Percentiles rank a stretch among this genome's conserved stretches.
Evolutionary conservation across 345 rosid genomes (phyloP).

Genomic region (Sisymbrium irio): DNA sequence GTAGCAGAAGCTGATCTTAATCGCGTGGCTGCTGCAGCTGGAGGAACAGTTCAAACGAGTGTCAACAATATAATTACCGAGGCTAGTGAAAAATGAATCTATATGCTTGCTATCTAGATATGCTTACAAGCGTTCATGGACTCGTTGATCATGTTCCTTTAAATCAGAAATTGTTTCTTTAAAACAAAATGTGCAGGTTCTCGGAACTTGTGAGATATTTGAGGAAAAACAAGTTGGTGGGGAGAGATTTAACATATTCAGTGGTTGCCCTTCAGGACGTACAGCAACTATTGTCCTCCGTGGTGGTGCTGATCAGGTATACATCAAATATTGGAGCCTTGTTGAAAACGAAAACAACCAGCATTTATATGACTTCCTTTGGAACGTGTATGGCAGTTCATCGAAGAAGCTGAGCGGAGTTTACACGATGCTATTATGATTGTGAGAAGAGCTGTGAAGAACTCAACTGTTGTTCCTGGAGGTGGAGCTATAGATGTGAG

Average conservation of each 20-base stretch:
- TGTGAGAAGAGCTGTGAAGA: constrained; percentile 93
- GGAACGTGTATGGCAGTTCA: constrained; percentile 56
- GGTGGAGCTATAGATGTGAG: constrained; percentile 99
- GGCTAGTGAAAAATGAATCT: constrained; percentile 37
- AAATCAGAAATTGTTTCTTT: neutral
- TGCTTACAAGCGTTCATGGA: constrained; percentile 1
- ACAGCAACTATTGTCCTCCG: constrained; percentile 99
- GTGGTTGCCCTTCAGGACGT: constrained; percentile 91
- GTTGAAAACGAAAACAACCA: neutral
- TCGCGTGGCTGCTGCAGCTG: constrained; percentile 95
- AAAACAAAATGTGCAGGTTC: constrained; percentile 88
- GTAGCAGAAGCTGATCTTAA: constrained; percentile 92
- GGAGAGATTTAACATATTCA: constrained; percentile 96
- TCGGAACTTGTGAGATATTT: constrained; percentile 91
- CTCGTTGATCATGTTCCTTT: constrained; percentile 9
- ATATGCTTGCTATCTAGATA: constrained; percentile 6
- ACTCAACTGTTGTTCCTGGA: constrained; percentile 98
- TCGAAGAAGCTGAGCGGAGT: constrained; percentile 99
- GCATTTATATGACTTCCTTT: constrained; percentile 8
- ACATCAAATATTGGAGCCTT: constrained; percentile 8
- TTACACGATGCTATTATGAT: constrained; percentile 99
- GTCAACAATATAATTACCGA: constrained; percentile 89
- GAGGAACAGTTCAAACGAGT: constrained; percentile 96
- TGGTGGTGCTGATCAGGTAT: constrained; percentile 99
- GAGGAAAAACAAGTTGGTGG: constrained; percentile 99